A percentile compares a stretch with the other conserved stretches of the same genome.
Conservation (phyloP, 1,284 basidiomycete species). For the Kalmanozyma brasiliensis region DNA sequence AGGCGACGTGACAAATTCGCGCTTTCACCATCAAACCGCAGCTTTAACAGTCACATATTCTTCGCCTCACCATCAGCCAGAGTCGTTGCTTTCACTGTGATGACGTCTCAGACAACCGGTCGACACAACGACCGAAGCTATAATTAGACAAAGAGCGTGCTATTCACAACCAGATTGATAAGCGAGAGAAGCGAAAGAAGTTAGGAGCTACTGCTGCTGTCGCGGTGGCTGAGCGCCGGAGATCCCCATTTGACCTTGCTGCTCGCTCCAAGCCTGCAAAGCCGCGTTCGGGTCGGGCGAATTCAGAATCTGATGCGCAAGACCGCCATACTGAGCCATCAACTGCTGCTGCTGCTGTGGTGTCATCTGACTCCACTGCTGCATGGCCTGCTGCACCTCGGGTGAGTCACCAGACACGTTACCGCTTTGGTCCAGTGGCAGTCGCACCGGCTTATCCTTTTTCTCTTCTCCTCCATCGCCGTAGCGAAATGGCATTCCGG, state of each 20-base stretch:
- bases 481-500: slow-evolving; percentile 32
- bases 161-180: no score
- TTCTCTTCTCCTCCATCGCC: slow-evolving; percentile 3
- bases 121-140: no score
- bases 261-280: slow-evolving; percentile 15
- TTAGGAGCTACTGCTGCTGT: slow-evolving; percentile 2
- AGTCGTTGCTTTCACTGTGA: no score
- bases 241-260: slow-evolving; percentile 6
- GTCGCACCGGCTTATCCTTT: slow-evolving; percentile 1
- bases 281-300: slow-evolving; percentile 35
- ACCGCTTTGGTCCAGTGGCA: slow-evolving; percentile 19
- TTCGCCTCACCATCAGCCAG: no score
- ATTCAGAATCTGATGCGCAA: slow-evolving; percentile 23
- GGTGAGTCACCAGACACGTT: slow-evolving; percentile 19
- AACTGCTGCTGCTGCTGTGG: slow-evolving; percentile 42
- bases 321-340: slow-evolving; percentile 18
- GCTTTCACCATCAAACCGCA: background rate
- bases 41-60: background rate
- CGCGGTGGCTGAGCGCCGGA: background rate
- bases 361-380: slow-evolving; percentile 27
- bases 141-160: no score
- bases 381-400: slow-evolving; percentile 26
- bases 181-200: no score
- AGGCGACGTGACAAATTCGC: slow-evolving; percentile 5
- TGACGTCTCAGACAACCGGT: no score